Evolutionary conservation across 768 basidiomycete species (phyloP).

Genomic region (Pholiota conissans): DNA sequence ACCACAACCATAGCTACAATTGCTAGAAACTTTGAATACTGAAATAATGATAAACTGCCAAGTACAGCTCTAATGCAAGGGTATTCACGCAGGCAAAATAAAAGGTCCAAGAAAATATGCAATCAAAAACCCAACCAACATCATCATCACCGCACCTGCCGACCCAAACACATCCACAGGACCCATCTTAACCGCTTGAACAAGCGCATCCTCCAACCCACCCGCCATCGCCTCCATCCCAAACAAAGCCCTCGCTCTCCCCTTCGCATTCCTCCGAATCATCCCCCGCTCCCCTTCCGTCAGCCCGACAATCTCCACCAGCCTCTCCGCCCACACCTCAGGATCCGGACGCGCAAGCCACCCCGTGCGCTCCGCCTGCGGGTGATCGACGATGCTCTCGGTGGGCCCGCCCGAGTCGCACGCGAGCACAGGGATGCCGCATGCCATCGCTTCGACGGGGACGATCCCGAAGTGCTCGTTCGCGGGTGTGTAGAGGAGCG

Average conservation of each 20-base stretch:
- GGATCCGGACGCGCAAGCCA: slow-evolving; percentile 69
- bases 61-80: background rate
- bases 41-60: background rate
- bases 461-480: slow-evolving; percentile 99
- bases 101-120: slow-evolving; percentile 29
- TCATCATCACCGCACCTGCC: slow-evolving; percentile 20
- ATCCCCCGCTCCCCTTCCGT: slow-evolving; percentile 37
- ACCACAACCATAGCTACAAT: background rate
- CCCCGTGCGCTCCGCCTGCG: slow-evolving; percentile 59
- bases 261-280: slow-evolving; percentile 55
- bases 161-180: slow-evolving; percentile 22
- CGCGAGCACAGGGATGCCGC: slow-evolving; percentile 87
- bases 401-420: slow-evolving; percentile 87
- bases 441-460: slow-evolving; percentile 93
- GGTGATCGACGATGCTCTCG: slow-evolving; percentile 64
- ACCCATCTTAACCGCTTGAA: slow-evolving; percentile 59
- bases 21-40: background rate
- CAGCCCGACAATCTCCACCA: slow-evolving; percentile 59
- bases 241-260: slow-evolving; percentile 66
- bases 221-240: slow-evolving; percentile 75
- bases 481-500: slow-evolving; percentile 87
- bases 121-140: slow-evolving; percentile 30
- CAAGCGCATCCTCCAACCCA: slow-evolving; percentile 55
- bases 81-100: slow-evolving; percentile 10
- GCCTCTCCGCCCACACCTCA: slow-evolving; percentile 67